Evolutionary conservation across 2,329 filamentous ascomycete genomes (phyloP).

Genomic region (Sclerotinia spermophila): DNA sequence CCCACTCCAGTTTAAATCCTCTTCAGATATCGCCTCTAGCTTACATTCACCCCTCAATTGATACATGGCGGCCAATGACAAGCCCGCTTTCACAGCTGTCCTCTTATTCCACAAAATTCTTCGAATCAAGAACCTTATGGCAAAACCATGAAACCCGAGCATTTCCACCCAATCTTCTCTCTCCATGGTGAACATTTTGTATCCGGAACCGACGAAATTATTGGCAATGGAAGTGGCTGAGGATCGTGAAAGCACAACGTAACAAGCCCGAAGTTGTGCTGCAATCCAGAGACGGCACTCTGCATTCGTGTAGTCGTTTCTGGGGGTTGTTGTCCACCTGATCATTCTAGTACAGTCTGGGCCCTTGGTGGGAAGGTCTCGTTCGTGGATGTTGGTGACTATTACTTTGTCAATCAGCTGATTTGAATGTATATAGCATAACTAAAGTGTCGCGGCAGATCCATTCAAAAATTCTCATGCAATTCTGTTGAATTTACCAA

Average conservation of each 20-base stretch:
- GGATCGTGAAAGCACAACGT: not conserved
- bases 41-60: conserved; percentile 3
- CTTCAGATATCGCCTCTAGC: not conserved
- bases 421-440: not conserved
- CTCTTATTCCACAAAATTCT: conserved; percentile 3
- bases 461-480: not conserved
- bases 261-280: not conserved
- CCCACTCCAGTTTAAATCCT: not conserved
- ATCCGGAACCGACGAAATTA: not conserved
- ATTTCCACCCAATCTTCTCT: not conserved
- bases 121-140: conserved; percentile 2
- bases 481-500: not conserved
- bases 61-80: not conserved
- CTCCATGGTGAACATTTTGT: not conserved
- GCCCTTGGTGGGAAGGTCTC: not conserved
- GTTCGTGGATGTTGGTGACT: not conserved
- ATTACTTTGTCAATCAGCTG: not conserved
- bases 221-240: not conserved
- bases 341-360: not conserved
- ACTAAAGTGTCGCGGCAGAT: too few species aligned
- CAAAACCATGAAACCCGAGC: not conserved
- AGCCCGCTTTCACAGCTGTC: not conserved
- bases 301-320: not conserved
- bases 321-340: not conserved
- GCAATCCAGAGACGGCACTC: conserved; percentile 5